These are phyloP conservation scores for Acacia confusa DNA, from an alignment of 306 rosid species.

Conservation along the genomic window DNA sequence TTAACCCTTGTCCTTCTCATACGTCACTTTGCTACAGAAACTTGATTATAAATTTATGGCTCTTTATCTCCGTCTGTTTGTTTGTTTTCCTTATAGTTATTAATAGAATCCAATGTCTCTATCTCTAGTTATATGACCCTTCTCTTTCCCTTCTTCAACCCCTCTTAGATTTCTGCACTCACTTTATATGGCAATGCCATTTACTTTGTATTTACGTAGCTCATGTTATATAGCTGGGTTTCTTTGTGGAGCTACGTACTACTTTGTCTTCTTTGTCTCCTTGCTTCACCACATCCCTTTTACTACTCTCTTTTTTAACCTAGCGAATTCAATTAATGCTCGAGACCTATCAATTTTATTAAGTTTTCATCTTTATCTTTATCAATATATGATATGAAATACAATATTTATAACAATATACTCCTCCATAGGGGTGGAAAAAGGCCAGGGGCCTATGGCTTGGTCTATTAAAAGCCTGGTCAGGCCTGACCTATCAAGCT, in stretches of 20 bases:
- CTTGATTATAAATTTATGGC: background rate
- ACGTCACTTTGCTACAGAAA: background rate
- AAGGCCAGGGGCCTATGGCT: too few species aligned
- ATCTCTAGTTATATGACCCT: background rate
- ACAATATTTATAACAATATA: too few species aligned
- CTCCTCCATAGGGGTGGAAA: too few species aligned
- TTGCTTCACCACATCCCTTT: background rate
- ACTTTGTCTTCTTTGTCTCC: constrained; percentile 12
- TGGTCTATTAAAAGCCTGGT: too few species aligned
- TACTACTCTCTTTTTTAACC: background rate
- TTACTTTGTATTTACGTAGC: background rate
- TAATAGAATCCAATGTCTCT: constrained; percentile 39
- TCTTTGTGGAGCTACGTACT: background rate
- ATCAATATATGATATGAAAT: background rate
- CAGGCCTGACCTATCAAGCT: too few species aligned
- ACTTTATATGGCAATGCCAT: background rate
- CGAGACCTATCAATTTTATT: background rate
- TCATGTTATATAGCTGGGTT: background rate
- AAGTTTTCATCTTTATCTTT: background rate
- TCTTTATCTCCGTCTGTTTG: background rate
- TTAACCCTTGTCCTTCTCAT: background rate
- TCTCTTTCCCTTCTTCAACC: background rate
- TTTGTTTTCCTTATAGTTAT: background rate
- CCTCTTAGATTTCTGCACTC: background rate
- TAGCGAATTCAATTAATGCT: background rate